Evolutionary conservation across 257 asterid genomes (phyloP).

Genomic region (Ballota nigra): DNA sequence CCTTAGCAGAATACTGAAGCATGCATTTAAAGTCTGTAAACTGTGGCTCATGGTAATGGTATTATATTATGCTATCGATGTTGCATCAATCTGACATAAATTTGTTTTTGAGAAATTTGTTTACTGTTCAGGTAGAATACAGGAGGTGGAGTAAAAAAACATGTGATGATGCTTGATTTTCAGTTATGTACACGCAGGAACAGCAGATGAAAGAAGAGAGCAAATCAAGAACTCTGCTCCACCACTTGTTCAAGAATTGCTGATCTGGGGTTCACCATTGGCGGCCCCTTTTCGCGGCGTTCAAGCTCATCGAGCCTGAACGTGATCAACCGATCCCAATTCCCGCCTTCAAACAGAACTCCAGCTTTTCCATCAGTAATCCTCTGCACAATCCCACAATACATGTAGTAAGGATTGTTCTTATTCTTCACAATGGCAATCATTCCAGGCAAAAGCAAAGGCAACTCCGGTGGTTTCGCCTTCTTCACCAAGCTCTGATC

Average conservation of each 20-base stretch:
- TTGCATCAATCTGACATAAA: not conserved
- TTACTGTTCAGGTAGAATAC: not conserved
- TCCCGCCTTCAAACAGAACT: conserved; percentile 88
- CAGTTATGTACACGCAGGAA: conserved; percentile 16
- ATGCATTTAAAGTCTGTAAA: not conserved
- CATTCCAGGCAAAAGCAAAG: conserved; percentile 86
- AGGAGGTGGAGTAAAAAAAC: not conserved
- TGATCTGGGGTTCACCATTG: conserved; percentile 79
- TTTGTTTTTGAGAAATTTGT: not conserved
- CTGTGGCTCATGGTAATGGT: not conserved
- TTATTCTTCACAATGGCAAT: conserved; percentile 81
- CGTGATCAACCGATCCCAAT: conserved; percentile 71
- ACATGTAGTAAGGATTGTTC: conserved; percentile 64
- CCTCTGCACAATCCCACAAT: conserved; percentile 88
- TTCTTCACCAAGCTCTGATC: conserved; percentile 48
- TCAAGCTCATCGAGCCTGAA: conserved; percentile 84
- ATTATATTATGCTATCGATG: not conserved
- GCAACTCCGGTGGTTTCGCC: conserved; percentile 67
- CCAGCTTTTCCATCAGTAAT: conserved; percentile 89
- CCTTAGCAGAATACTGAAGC: not conserved
- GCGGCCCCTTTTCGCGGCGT: conserved; percentile 82
- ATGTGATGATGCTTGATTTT: not conserved
- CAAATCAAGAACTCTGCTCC: conserved; percentile 31
- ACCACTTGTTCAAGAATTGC: conserved; percentile 54
- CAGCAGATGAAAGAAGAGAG: not conserved